A percentile compares a stretch with the other conserved stretches of the same genome.
These are phyloP conservation scores for Clonostachys sp. DNA, from an alignment of 2,329 filamentous ascomycete genomes.

Conservation along the genomic window DNA sequence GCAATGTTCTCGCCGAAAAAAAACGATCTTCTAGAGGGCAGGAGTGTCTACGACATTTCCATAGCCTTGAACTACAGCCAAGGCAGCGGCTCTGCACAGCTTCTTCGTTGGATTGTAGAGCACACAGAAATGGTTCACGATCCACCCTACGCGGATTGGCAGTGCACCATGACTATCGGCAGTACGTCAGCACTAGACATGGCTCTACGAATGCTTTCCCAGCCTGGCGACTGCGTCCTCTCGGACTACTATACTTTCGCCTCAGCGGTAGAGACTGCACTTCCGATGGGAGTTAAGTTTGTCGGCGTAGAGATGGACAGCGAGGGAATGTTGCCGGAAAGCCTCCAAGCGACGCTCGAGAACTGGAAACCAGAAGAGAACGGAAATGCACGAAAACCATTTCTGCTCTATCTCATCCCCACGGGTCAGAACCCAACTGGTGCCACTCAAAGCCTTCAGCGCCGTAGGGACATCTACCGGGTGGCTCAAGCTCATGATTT, in stretches of 20 bases:
- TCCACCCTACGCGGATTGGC: constrained; percentile 69
- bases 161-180: constrained; percentile 61
- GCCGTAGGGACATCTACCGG: constrained; percentile 65
- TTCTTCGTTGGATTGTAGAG: constrained; percentile 68
- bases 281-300: constrained; percentile 57
- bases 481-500: constrained; percentile 74
- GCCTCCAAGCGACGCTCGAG: constrained; percentile 56
- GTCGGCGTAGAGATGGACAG: constrained; percentile 60
- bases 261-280: constrained; percentile 57
- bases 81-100: constrained; percentile 61
- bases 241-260: constrained; percentile 52
- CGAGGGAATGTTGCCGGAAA: constrained; percentile 38
- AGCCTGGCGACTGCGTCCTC: constrained; percentile 59
- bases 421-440: constrained; percentile 74
- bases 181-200: constrained; percentile 65
- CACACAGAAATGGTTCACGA: constrained; percentile 71
- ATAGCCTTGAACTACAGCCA: constrained; percentile 71
- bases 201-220: constrained; percentile 57
- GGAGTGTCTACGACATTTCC: too few species aligned
- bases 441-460: constrained; percentile 59
- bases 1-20: too few species aligned
- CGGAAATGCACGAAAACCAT: constrained; percentile 56
- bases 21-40: too few species aligned
- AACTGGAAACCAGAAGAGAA: constrained; percentile 55
- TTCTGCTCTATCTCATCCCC: constrained; percentile 66